Evolutionary conservation across 352 stramenopile species (phyloP).

Genomic region (Albugo candida): DNA sequence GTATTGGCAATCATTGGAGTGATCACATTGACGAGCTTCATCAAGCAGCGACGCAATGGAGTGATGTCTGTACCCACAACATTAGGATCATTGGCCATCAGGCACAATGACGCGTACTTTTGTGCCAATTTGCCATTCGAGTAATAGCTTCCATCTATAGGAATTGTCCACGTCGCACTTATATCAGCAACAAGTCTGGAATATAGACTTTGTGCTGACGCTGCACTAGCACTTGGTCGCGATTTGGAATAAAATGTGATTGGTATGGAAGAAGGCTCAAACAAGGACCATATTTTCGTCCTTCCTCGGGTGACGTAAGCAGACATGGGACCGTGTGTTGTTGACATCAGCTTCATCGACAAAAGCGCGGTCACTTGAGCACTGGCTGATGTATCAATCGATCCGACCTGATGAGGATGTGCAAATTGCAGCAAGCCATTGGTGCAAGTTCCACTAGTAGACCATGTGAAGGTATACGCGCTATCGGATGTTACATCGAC

Average conservation of each 20-base stretch:
- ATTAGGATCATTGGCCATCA: conserved; percentile 33
- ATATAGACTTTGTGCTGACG: neutral
- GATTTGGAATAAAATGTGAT: conserved; percentile 1
- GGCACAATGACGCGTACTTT: conserved; percentile 59
- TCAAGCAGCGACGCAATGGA: conserved; percentile 22
- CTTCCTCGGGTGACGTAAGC: conserved; percentile 24
- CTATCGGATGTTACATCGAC: conserved; percentile 36
- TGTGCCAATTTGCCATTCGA: conserved; percentile 59
- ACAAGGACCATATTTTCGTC: conserved; percentile 18
- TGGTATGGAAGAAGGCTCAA: neutral
- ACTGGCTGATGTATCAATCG: conserved; percentile 29
- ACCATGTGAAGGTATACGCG: conserved; percentile 38
- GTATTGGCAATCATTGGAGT: conserved; percentile 38
- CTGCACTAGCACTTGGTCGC: conserved; percentile 1
- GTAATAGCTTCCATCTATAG: conserved; percentile 33
- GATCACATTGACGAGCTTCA: conserved; percentile 35
- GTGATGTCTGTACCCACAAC: conserved; percentile 26
- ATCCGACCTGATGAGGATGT: conserved; percentile 27
- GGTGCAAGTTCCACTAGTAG: conserved; percentile 24
- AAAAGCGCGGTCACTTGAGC: conserved; percentile 30
- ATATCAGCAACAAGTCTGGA: conserved; percentile 33
- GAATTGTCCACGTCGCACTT: conserved; percentile 21
- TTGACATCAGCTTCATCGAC: neutral
- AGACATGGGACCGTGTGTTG: conserved; percentile 13
- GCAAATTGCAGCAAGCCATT: conserved; percentile 44